Conservation (phyloP, 768 basidiomycete genomes). For the Leccinum boreale region DNA sequence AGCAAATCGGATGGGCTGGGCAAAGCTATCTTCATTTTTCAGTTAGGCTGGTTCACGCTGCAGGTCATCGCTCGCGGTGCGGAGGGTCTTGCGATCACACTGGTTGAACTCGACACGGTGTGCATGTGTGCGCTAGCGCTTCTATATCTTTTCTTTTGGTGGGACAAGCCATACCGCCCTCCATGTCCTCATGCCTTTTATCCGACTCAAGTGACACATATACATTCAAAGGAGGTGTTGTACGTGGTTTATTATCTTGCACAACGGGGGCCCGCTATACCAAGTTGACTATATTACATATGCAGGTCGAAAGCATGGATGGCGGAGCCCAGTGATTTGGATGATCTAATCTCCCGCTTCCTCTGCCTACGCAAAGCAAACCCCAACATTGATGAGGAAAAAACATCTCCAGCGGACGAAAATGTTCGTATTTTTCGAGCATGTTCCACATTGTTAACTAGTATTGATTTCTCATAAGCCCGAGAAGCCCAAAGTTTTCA, state of each 20-base stretch:
- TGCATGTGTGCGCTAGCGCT: not conserved
- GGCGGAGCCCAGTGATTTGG: not conserved
- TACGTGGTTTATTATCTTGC: not conserved
- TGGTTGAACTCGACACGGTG: not conserved
- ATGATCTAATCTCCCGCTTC: not conserved
- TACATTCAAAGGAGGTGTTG: not conserved
- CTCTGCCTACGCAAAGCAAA: not conserved
- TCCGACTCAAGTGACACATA: not conserved
- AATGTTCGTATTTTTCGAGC: not conserved
- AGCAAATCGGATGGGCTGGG: not conserved
- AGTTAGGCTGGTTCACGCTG: not conserved
- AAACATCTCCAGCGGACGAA: not conserved
- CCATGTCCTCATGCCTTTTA: not conserved
- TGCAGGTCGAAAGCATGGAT: not conserved
- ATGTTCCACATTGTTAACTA: not conserved
- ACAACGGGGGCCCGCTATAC: not conserved
- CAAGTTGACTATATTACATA: not conserved
- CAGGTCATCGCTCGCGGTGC: not conserved
- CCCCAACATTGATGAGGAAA: not conserved
- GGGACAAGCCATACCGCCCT: not conserved
- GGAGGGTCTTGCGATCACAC: not conserved
- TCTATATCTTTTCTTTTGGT: not conserved
- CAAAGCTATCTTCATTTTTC: not conserved
- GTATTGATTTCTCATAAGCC: not conserved
- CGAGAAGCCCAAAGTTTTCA: not conserved